A percentile compares a stretch with the other conserved stretches of the same genome.
Conservation (phyloP, 352 stramenopile genomes). For the Globisporangium irregulare region DNA sequence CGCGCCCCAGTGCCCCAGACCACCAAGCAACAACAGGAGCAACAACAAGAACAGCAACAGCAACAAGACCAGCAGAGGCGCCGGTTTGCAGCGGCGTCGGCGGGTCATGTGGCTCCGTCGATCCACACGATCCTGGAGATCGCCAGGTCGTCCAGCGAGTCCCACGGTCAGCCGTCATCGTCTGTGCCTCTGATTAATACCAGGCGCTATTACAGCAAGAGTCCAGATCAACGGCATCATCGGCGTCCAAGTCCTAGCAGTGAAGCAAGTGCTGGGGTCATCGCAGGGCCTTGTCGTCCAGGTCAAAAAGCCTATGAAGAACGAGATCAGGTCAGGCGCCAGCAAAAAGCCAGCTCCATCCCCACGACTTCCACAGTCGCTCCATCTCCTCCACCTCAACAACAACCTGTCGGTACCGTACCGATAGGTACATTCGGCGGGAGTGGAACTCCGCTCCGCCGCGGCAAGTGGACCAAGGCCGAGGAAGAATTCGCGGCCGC, state of each 20-base stretch:
- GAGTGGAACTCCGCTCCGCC: conserved; percentile 31
- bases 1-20: not conserved
- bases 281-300: not conserved
- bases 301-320: not conserved
- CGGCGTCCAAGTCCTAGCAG: not conserved
- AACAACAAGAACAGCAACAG: not conserved
- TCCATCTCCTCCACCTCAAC: not conserved
- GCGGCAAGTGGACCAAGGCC: conserved; percentile 69
- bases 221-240: not conserved
- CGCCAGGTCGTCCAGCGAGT: conserved; percentile 1
- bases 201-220: not conserved
- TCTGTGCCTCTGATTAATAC: not conserved
- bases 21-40: not conserved
- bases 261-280: not conserved
- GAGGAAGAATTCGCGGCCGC: conserved; percentile 65
- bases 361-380: not conserved
- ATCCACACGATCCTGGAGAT: conserved; percentile 14
- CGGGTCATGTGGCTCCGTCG: not conserved
- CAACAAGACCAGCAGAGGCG: not conserved
- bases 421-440: not conserved
- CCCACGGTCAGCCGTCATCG: not conserved
- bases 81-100: not conserved
- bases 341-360: not conserved
- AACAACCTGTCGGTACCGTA: not conserved
- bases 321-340: not conserved